A percentile compares a stretch with the other conserved stretches of the same genome.
These are phyloP conservation scores for Vitis labrusca DNA, from an alignment of 164 flowering plant species.

Conservation along the genomic window DNA sequence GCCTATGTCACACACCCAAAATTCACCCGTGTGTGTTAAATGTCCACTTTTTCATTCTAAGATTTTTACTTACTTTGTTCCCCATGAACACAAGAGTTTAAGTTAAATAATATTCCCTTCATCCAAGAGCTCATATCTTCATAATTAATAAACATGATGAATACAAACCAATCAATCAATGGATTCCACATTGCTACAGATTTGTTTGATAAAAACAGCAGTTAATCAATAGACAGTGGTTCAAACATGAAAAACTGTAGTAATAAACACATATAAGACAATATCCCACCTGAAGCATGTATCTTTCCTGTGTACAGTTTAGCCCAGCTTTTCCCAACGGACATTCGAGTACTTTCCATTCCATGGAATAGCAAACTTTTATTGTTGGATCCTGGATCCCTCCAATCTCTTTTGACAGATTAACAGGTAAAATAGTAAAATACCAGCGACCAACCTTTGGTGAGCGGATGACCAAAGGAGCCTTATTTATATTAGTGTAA, in stretches of 20 bases:
- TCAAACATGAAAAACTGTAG: not conserved
- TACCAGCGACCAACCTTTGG: slow-evolving; percentile 89
- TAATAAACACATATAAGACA: not conserved
- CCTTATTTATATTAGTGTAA: slow-evolving; percentile 40
- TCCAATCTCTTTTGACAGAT: slow-evolving; percentile 32
- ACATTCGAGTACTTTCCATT: slow-evolving; percentile 60
- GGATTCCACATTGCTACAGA: not conserved
- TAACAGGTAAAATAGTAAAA: slow-evolving; percentile 40
- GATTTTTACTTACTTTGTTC: no score
- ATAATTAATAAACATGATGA: no score
- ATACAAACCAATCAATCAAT: not conserved
- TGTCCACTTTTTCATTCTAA: no score
- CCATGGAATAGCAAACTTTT: slow-evolving; percentile 70
- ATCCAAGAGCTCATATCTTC: no score
- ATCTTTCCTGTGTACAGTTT: slow-evolving; percentile 58
- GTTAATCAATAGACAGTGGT: not conserved
- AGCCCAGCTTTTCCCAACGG: slow-evolving; percentile 73
- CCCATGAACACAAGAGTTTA: no score
- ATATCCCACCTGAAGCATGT: slow-evolving; percentile 68
- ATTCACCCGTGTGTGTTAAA: no score
- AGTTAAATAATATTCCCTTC: no score
- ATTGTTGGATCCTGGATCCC: slow-evolving; percentile 13
- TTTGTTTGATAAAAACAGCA: not conserved
- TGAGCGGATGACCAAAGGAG: slow-evolving; percentile 46
- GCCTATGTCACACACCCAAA: no score